A percentile compares a stretch with the other conserved stretches of the same genome.
Evolutionary conservation across 495 filamentous ascomycete genomes (phyloP).

Genomic region (Penicillium salamii): DNA sequence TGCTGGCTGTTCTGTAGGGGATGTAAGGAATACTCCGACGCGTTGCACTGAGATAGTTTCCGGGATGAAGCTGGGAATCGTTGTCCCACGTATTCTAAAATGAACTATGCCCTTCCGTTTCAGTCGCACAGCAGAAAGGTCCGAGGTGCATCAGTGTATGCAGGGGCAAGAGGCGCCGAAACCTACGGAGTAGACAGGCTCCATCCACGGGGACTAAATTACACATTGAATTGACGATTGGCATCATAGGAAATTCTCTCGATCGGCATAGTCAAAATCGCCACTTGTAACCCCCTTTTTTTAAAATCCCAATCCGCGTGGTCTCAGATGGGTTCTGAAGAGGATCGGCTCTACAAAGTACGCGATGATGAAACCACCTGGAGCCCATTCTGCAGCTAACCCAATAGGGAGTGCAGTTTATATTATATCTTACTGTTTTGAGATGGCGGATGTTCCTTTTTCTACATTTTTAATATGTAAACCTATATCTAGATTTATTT

Average conservation of each 20-base stretch:
- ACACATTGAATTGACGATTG: no score
- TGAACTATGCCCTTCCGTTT: background rate
- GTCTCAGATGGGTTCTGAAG: background rate
- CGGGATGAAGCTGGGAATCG: background rate
- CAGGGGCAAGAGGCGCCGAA: slow-evolving; percentile 1
- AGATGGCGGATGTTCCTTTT: no score
- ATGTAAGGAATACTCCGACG: no score
- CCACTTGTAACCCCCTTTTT: background rate
- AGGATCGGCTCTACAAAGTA: background rate
- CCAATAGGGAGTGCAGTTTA: background rate
- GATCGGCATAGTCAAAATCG: no score
- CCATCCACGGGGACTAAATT: no score
- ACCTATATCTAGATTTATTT: no score
- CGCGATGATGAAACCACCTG: slow-evolving; percentile 1
- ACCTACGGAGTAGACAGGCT: no score
- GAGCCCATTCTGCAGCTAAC: slow-evolving; percentile 5
- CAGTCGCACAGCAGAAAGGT: slow-evolving; percentile 1
- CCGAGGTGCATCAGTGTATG: slow-evolving; percentile 2
- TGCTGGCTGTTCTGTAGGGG: no score
- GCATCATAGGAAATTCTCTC: no score
- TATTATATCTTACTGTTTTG: no score
- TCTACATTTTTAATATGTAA: no score
- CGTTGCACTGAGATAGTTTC: background rate
- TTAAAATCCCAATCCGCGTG: background rate
- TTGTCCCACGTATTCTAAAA: background rate